Evolutionary conservation across 257 asterid genomes (phyloP).

Genomic region (Solanum okadae): DNA sequence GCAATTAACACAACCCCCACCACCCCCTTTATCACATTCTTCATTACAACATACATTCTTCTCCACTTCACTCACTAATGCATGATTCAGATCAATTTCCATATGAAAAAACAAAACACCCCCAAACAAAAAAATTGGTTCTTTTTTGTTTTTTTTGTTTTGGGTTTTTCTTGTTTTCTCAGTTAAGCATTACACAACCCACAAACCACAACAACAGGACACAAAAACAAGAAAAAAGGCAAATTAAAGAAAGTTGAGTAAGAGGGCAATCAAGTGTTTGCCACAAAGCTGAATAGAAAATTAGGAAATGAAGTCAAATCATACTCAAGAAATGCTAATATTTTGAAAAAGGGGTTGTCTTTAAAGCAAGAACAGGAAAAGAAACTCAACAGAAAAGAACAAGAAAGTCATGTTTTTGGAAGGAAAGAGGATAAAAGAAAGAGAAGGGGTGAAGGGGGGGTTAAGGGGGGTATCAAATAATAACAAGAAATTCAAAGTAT

Average conservation of each 20-base stretch:
- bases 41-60: conserved; percentile 50
- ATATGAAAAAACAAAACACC: conserved; percentile 22
- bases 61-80: conserved; percentile 46
- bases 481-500: conserved; percentile 73
- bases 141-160: background rate
- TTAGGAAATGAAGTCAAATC: conserved; percentile 23
- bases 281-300: conserved; percentile 1
- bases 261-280: conserved; percentile 22
- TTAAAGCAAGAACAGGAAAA: conserved; percentile 39
- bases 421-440: background rate
- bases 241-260: conserved; percentile 6
- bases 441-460: conserved; percentile 4
- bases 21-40: conserved; percentile 50
- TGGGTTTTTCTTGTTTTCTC: background rate
- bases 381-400: conserved; percentile 11
- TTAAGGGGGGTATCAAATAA: conserved; percentile 43
- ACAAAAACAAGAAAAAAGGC: background rate
- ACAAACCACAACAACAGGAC: background rate
- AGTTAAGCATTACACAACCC: background rate
- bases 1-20: conserved; percentile 29
- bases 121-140: background rate
- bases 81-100: conserved; percentile 94
- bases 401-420: conserved; percentile 12
- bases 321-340: conserved; percentile 6
- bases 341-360: conserved; percentile 27